Conservation (phyloP, 78 protist species). For the Planoprotostelium fungivorum region DNA sequence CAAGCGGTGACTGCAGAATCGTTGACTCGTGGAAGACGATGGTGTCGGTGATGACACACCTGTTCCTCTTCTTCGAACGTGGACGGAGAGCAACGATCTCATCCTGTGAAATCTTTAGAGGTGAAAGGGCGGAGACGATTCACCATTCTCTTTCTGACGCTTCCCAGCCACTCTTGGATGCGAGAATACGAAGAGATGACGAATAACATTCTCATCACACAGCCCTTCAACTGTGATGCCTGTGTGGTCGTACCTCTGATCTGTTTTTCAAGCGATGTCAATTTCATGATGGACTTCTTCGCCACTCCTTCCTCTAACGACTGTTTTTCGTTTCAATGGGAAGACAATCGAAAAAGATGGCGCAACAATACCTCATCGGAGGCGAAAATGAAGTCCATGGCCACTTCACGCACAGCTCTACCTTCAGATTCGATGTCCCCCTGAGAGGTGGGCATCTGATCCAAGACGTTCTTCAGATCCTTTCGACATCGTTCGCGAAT, state of each 20-base stretch:
- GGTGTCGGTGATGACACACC: no score
- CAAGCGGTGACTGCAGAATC: no score
- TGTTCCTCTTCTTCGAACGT: neutral
- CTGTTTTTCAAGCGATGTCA: neutral
- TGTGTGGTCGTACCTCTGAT: neutral
- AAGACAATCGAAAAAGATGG: neutral
- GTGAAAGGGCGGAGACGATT: neutral
- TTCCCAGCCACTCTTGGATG: neutral
- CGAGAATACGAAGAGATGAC: neutral
- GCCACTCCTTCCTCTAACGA: neutral
- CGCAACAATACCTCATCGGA: neutral
- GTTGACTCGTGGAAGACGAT: no score
- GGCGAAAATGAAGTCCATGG: neutral
- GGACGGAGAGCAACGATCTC: neutral
- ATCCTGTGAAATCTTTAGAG: neutral
- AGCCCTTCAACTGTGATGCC: neutral
- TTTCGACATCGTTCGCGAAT: no score
- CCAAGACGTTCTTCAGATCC: no score
- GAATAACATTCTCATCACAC: neutral
- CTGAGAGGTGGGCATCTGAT: no score
- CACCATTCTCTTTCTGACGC: neutral
- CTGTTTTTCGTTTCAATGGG: neutral
- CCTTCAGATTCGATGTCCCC: no score
- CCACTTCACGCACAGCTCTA: no score
- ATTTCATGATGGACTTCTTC: neutral